A percentile compares a stretch with the other conserved stretches of the same genome.
These are phyloP conservation scores for Colletotrichum somersetense DNA, from an alignment of 2,329 filamentous ascomycete species.

Conservation along the genomic window DNA sequence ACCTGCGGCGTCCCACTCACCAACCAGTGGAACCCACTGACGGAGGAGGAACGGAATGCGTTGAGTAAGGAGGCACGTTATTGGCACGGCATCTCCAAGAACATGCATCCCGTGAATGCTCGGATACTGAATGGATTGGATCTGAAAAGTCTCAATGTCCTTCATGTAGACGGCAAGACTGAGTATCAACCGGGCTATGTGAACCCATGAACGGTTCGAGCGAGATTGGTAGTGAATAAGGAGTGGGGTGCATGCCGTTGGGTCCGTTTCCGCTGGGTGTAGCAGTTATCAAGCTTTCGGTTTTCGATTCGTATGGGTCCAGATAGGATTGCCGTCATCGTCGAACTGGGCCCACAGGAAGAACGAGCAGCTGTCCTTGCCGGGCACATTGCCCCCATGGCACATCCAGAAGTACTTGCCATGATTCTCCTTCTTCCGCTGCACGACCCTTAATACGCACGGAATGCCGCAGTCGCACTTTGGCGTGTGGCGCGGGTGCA, in stretches of 20 bases:
- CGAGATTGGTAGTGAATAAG: background rate
- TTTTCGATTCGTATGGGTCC: constrained; percentile 51
- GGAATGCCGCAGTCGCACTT: constrained; percentile 81
- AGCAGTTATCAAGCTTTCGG: constrained; percentile 6
- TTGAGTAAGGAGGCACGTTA: constrained; percentile 47
- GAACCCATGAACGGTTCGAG: constrained; percentile 52
- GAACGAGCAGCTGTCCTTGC: constrained; percentile 77
- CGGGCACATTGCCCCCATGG: constrained; percentile 78
- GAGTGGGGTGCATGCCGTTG: background rate
- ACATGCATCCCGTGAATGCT: constrained; percentile 53
- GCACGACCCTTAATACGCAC: constrained; percentile 79
- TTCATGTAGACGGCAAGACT: constrained; percentile 47
- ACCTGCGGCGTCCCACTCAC: constrained; percentile 60
- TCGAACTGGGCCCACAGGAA: constrained; percentile 92
- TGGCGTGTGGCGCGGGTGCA: constrained; percentile 84
- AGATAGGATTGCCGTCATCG: constrained; percentile 84
- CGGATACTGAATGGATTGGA: constrained; percentile 56
- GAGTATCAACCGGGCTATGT: constrained; percentile 52
- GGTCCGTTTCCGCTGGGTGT: background rate
- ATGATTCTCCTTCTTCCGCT: constrained; percentile 79
- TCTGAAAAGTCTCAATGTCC: constrained; percentile 46
- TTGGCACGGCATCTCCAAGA: constrained; percentile 41
- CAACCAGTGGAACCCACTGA: constrained; percentile 48
- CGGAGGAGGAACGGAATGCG: constrained; percentile 53
- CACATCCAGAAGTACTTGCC: constrained; percentile 97